These are phyloP conservation scores for Elaeis guineensis DNA, from an alignment of 176 grass and related monocot genomes.

Conservation along the genomic window DNA sequence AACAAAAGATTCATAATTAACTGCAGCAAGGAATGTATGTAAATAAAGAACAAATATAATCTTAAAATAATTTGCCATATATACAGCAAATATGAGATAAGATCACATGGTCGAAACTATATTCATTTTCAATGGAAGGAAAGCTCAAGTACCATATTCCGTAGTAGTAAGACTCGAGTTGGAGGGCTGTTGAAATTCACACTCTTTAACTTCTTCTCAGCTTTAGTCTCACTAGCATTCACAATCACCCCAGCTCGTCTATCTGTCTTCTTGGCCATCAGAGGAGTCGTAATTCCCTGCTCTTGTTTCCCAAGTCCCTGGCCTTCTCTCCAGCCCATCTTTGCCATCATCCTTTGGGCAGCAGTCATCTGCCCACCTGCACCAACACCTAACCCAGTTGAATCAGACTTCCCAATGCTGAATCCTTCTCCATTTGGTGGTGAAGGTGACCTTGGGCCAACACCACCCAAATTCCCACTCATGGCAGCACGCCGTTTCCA, in stretches of 20 bases:
- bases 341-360: conserved; percentile 98
- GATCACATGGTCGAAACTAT: not conserved
- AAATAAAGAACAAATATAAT: too few relatives aligned
- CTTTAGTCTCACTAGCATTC: conserved; percentile 51
- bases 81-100: not conserved
- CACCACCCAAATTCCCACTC: conserved; percentile 25
- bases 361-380: conserved; percentile 76
- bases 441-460: conserved; percentile 21
- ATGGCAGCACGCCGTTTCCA: conserved; percentile 83
- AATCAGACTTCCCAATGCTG: conserved; percentile 39
- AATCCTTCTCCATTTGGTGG: conserved; percentile 45
- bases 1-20: too few relatives aligned
- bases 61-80: too few relatives aligned
- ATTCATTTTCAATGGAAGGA: not conserved
- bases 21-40: too few relatives aligned
- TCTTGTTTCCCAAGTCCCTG: conserved; percentile 93
- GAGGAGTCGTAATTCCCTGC: conserved; percentile 80
- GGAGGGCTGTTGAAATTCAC: conserved; percentile 51
- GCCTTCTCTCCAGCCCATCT: conserved; percentile 99
- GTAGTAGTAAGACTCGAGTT: conserved; percentile 69
- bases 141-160: conserved; percentile 57
- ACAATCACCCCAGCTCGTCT: conserved; percentile 74
- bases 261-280: conserved; percentile 89
- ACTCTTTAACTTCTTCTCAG: conserved; percentile 67
- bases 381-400: conserved; percentile 49